Evolutionary conservation across 2,329 filamentous ascomycete species (phyloP).

Genomic region (Epicoccum nigrum): DNA sequence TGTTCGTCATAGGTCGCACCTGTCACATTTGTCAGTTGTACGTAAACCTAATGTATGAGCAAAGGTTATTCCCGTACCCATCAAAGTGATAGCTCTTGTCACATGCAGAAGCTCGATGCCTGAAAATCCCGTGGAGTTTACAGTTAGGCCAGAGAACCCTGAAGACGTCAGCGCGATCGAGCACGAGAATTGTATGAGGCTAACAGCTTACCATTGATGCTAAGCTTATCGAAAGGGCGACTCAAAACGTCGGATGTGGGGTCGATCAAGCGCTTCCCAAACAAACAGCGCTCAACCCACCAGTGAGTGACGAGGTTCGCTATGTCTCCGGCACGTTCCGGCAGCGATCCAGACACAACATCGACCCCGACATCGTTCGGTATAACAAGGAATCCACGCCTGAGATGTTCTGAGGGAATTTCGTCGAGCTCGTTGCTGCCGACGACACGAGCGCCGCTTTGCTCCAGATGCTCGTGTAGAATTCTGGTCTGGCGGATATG

Average conservation of each 20-base stretch:
- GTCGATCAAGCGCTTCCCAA: constrained; percentile 73
- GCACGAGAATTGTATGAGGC: constrained; percentile 10
- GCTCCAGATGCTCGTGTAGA: constrained; percentile 39
- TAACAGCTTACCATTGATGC: constrained; percentile 59
- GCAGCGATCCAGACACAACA: constrained; percentile 36
- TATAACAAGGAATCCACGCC: constrained; percentile 50
- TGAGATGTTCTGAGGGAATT: constrained; percentile 36
- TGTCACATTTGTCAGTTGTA: constrained; percentile 33
- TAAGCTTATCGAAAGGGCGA: constrained; percentile 74
- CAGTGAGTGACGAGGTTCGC: constrained; percentile 75
- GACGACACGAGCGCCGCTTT: constrained; percentile 46
- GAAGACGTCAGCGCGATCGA: constrained; percentile 23
- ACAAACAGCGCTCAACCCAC: constrained; percentile 89
- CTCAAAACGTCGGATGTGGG: constrained; percentile 75
- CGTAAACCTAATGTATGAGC: not conserved
- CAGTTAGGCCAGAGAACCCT: constrained; percentile 71
- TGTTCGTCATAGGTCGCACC: constrained; percentile 81
- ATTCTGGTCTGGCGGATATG: constrained; percentile 38
- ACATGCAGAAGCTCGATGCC: constrained; percentile 87
- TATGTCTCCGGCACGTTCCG: constrained; percentile 42
- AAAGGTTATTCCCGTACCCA: constrained; percentile 58
- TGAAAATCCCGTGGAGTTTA: constrained; percentile 83
- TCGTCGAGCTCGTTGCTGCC: constrained; percentile 33
- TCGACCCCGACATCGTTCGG: constrained; percentile 52
- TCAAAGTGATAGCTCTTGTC: constrained; percentile 73